phyloP scores from a whole-genome alignment of 805 yeast genomes.

The Ascoidea asiatica region DNA sequence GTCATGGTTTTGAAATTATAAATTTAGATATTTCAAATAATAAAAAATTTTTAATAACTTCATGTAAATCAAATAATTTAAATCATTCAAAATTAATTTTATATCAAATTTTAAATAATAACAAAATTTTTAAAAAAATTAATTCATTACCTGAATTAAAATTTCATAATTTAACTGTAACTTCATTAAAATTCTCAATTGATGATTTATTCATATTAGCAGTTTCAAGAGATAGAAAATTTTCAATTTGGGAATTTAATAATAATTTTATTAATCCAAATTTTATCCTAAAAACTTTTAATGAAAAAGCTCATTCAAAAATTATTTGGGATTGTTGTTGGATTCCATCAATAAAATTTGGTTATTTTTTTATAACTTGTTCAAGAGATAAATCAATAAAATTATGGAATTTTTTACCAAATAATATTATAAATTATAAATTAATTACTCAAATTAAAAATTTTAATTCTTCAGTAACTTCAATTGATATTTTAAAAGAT shows the following conservation, averaged over 20 bases:
- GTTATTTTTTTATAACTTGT: slow-evolving; percentile 52
- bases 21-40: slow-evolving; percentile 62
- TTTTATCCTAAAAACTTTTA: slow-evolving; percentile 24
- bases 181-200: slow-evolving; percentile 65
- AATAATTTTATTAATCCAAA: slow-evolving; percentile 22
- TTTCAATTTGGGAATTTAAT: slow-evolving; percentile 53
- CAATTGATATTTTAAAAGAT: slow-evolving; percentile 36
- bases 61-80: slow-evolving; percentile 79
- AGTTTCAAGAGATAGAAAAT: slow-evolving; percentile 83
- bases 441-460: not conserved
- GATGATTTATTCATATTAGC: slow-evolving; percentile 51
- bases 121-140: too few species aligned
- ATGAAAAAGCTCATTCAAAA: slow-evolving; percentile 74
- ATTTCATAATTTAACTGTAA: slow-evolving; percentile 77
- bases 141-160: slow-evolving; percentile 31
- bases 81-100: slow-evolving; percentile 79
- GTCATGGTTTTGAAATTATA: slow-evolving; percentile 92
- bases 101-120: too few species aligned
- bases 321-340: slow-evolving; percentile 95
- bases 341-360: slow-evolving; percentile 35
- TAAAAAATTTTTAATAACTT: slow-evolving; percentile 58
- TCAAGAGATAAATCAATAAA: slow-evolving; percentile 77
- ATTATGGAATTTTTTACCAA: slow-evolving; percentile 44
- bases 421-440: slow-evolving; percentile 18
- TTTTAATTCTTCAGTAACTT: slow-evolving; percentile 47